phyloP scores from a whole-genome alignment of 768 basidiomycete species.

The Tylopilus sp. region DNA sequence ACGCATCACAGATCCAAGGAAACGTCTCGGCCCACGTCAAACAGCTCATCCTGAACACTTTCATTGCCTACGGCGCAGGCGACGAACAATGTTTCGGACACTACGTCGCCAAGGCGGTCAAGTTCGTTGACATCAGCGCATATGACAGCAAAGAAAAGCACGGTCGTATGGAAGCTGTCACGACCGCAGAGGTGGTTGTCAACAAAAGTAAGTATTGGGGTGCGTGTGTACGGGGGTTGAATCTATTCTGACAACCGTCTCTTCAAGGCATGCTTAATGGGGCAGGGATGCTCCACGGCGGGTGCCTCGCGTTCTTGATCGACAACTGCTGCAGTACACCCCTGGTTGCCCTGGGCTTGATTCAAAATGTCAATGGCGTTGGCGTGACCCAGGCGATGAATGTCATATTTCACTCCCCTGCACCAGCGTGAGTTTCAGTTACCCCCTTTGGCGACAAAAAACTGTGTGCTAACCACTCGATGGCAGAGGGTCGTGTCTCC shows the following conservation, averaged over 20 bases:
- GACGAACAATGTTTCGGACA: conserved; percentile 59
- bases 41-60: conserved; percentile 64
- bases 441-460: neutral
- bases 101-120: conserved; percentile 55
- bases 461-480: conserved; percentile 5
- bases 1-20: conserved; percentile 55
- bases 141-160: conserved; percentile 44
- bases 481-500: conserved; percentile 55
- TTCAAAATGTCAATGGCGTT: conserved; percentile 61
- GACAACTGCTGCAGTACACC: conserved; percentile 73
- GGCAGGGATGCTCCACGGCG: conserved; percentile 74
- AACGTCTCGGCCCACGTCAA: conserved; percentile 63
- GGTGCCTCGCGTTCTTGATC: conserved; percentile 67
- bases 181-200: conserved; percentile 59
- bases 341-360: conserved; percentile 60
- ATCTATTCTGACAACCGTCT: conserved; percentile 3
- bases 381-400: conserved; percentile 74
- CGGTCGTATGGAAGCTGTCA: conserved; percentile 56
- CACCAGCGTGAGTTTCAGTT: conserved; percentile 46
- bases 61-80: conserved; percentile 69
- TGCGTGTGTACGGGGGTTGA: neutral
- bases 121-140: conserved; percentile 57
- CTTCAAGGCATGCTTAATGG: conserved; percentile 70
- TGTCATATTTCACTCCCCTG: conserved; percentile 67
- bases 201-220: conserved; percentile 47